Evolutionary conservation across 768 basidiomycete species (phyloP), one percentile per base, ranked within the genome.

Genomic region (Hericium coralloides): DNA sequence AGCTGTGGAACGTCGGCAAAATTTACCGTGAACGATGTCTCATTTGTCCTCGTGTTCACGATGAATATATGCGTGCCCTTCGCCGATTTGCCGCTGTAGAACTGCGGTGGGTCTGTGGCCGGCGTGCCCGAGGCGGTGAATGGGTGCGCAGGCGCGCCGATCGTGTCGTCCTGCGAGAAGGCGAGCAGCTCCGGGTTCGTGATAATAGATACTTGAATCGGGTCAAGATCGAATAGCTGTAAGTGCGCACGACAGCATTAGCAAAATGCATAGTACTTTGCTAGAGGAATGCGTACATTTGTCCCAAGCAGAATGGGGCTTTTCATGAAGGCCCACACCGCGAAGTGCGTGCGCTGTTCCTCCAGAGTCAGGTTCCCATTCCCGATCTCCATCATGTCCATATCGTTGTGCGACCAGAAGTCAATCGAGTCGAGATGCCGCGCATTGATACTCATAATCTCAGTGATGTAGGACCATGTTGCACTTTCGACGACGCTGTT

Each of bases 251-350:
- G 15, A 6, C n/a, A n/a, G 2, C 39, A 41, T 2, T 41, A n/a
- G 26, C 15, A n/a, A n/a, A 22, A 26, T 56, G 41, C 25, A 31
- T 8, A 43, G 39, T 17, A 41, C 18, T n/a, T 14, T 49, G n/a
- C 2, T 23, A 20, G 39, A 26, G 8, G 60, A 31, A 68, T 56
- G 56, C 69, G 52, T 37, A 73, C 71, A 26, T 68, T 62, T 6
- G 71, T 72, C 15, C 72, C 72, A 2, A 81, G 67, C n/a, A 82
- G 67, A 52, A 82, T 80, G 2, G 80, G 80, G 57, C 79, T 80
- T 63, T 81, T 81, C 59, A 81, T 66, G 64, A 80, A 79, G n/a
- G 69, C 70, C 80, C 80, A 82, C 25, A 73, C 77, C n/a, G 80
- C 78, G 56, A 82, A 81, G 67, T 82, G 80, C 9, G 79, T 79